These are phyloP conservation scores for Trichothecium roseum DNA, from an alignment of 2,329 filamentous ascomycete species.

Conservation along the genomic window DNA sequence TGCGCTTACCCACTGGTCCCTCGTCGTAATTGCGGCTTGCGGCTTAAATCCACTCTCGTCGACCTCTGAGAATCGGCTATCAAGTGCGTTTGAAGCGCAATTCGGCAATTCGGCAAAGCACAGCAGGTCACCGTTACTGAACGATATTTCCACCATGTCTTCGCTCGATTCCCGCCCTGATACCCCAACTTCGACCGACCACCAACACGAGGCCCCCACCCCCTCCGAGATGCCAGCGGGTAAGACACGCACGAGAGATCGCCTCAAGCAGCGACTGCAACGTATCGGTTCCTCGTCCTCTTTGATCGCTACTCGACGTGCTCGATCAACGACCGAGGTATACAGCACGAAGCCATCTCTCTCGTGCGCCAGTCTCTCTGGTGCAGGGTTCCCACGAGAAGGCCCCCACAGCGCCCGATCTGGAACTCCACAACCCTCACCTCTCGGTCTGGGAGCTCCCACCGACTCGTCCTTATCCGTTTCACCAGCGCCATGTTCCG, in stretches of 20 bases:
- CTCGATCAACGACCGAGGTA: conserved; percentile 57
- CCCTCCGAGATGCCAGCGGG: background rate
- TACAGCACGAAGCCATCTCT: conserved; percentile 45
- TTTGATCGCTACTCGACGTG: conserved; percentile 51
- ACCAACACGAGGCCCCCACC: background rate
- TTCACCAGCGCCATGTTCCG: conserved; percentile 27
- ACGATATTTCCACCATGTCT: too few species aligned
- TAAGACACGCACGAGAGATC: too few species aligned
- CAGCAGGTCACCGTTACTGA: too few species aligned
- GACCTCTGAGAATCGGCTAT: too few species aligned
- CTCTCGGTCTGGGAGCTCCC: conserved; percentile 20
- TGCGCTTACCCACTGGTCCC: too few species aligned
- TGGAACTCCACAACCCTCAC: conserved; percentile 26
- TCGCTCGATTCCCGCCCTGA: too few species aligned
- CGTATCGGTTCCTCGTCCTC: conserved; percentile 75
- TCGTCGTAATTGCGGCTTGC: too few species aligned
- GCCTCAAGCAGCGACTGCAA: conserved; percentile 34
- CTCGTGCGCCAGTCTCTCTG: conserved; percentile 44
- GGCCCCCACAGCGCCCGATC: conserved; percentile 15
- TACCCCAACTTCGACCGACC: background rate
- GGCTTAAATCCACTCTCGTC: too few species aligned
- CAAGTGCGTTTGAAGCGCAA: too few species aligned
- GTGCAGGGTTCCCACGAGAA: conserved; percentile 18
- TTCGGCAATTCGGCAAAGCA: too few species aligned
- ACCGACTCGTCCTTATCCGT: conserved; percentile 23